phyloP scores from a whole-genome alignment of 805 yeast genomes.

The Teunomyces tritomae region DNA sequence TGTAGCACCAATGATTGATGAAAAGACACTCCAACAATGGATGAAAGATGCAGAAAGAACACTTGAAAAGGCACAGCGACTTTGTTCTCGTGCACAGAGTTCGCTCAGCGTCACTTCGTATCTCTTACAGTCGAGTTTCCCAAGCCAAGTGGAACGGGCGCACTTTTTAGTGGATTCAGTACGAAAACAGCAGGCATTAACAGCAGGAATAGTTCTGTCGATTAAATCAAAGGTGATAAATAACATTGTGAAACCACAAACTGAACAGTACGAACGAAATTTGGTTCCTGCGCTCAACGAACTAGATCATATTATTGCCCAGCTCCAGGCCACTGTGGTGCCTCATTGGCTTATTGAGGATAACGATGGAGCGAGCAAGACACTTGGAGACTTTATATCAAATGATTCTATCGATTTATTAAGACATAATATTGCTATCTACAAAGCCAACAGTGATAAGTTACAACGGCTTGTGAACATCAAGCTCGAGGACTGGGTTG shows the following conservation, averaged over 20 bases:
- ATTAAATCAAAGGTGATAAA: constrained; percentile 9
- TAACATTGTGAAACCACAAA: not conserved
- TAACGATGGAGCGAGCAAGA: constrained; percentile 3
- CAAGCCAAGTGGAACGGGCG: constrained; percentile 20
- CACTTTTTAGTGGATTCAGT: constrained; percentile 13
- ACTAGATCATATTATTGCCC: constrained; percentile 23
- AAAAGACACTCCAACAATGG: constrained; percentile 22
- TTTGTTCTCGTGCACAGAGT: constrained; percentile 33
- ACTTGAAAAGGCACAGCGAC: constrained; percentile 27
- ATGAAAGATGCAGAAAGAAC: constrained; percentile 26
- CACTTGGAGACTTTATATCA: constrained; percentile 34
- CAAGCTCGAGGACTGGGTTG: constrained; percentile 15
- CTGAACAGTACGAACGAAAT: not conserved
- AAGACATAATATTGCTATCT: constrained; percentile 23
- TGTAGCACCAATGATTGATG: not conserved
- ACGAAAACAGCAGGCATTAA: constrained; percentile 14
- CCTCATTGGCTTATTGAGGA: constrained; percentile 20
- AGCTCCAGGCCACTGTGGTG: constrained; percentile 25
- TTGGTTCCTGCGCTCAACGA: constrained; percentile 23
- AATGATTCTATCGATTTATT: constrained; percentile 27
- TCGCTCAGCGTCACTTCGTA: constrained; percentile 24
- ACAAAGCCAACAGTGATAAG: constrained; percentile 24
- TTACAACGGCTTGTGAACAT: constrained; percentile 15
- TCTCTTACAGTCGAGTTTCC: constrained; percentile 22
- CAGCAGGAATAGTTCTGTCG: constrained; percentile 13